Conservation (phyloP, 2,329 filamentous ascomycete genomes). For the Xylariales sp. region DNA sequence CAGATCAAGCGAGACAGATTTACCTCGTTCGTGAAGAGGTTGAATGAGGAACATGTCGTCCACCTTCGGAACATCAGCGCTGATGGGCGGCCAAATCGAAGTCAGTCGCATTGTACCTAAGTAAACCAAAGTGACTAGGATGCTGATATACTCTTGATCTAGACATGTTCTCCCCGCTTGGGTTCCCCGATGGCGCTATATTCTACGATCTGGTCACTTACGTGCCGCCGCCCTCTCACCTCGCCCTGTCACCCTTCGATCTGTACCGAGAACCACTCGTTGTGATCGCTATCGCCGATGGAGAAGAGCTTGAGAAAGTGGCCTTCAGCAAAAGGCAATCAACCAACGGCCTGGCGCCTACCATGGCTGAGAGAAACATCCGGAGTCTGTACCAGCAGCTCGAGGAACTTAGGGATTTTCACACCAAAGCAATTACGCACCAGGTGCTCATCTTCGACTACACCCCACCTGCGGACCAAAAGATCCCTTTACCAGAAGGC, state of each 20-base stretch:
- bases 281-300: slow-evolving; percentile 82
- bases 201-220: slow-evolving; percentile 85
- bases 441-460: slow-evolving; percentile 80
- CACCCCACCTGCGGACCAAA: slow-evolving; percentile 38
- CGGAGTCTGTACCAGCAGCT: slow-evolving; percentile 62
- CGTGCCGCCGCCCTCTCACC: slow-evolving; percentile 72
- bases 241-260: slow-evolving; percentile 83
- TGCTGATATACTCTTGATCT: slow-evolving; percentile 16
- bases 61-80: slow-evolving; percentile 82
- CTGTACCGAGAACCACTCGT: slow-evolving; percentile 80
- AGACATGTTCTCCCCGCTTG: slow-evolving; percentile 93
- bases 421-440: slow-evolving; percentile 72
- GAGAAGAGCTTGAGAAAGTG: slow-evolving; percentile 57
- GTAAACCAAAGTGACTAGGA: not conserved
- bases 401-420: slow-evolving; percentile 65
- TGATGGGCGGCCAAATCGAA: slow-evolving; percentile 79
- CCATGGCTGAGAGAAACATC: slow-evolving; percentile 52
- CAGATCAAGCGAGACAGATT: slow-evolving; percentile 81
- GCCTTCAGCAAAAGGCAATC: slow-evolving; percentile 52
- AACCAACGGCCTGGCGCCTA: slow-evolving; percentile 42
- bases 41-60: slow-evolving; percentile 77
- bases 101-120: slow-evolving; percentile 43
- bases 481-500: slow-evolving; percentile 59
- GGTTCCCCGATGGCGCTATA: slow-evolving; percentile 80
- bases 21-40: slow-evolving; percentile 68